These are phyloP conservation scores for Pezizomycotina sp. DNA, from an alignment of 2,329 filamentous ascomycete genomes.

Conservation along the genomic window DNA sequence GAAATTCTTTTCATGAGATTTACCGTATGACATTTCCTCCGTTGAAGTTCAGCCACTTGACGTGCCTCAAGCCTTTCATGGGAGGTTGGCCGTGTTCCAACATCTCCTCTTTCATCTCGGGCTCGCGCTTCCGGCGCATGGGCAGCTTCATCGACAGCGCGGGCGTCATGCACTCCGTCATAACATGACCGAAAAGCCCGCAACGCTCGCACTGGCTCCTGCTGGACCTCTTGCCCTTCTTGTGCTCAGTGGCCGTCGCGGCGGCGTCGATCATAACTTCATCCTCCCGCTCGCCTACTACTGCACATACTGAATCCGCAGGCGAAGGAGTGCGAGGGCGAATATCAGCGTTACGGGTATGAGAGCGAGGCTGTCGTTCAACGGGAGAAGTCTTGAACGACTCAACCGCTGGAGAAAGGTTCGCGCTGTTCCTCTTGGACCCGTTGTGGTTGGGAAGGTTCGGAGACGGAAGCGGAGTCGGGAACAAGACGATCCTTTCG, in stretches of 20 bases:
- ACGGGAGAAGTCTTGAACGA: too few species aligned
- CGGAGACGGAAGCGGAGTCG: too few species aligned
- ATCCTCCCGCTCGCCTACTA: constrained; percentile 20
- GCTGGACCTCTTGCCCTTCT: constrained; percentile 16
- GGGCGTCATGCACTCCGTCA: constrained; percentile 16
- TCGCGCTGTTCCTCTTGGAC: too few species aligned
- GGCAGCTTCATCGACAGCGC: constrained; percentile 7
- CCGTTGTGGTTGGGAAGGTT: too few species aligned
- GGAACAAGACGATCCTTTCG: constrained; percentile 15
- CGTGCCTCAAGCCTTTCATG: constrained; percentile 16
- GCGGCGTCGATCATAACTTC: constrained; percentile 17
- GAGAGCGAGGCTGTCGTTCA: too few species aligned
- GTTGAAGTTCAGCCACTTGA: constrained; percentile 19
- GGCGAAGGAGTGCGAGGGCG: constrained; percentile 17
- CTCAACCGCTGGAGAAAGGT: too few species aligned
- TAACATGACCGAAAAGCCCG: constrained; percentile 17
- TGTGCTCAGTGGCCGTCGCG: constrained; percentile 14
- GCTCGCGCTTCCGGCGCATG: constrained; percentile 15
- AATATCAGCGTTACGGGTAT: constrained; percentile 20
- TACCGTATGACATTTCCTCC: constrained; percentile 7
- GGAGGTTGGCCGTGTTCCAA: constrained; percentile 12
- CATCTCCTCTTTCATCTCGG: constrained; percentile 11
- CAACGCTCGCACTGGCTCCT: constrained; percentile 19
- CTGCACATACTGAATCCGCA: constrained; percentile 19
- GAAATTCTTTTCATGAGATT: too few species aligned